Base-by-base conservation (phyloP, 129 eudicot species). In the Chrysanthemum seticuspe region DNA sequence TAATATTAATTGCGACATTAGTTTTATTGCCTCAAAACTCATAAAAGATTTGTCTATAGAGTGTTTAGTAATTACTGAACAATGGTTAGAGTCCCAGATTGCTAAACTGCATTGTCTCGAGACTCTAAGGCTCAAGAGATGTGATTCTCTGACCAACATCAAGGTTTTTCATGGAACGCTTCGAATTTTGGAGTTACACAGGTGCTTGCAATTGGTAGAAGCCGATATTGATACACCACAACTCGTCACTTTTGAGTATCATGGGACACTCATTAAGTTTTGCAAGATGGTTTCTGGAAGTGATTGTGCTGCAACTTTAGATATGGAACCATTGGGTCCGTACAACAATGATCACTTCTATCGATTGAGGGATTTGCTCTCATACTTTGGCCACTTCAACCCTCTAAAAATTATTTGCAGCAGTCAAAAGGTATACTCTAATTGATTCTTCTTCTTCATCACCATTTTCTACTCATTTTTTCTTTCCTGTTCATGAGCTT, bases 341-440 rank as follows among this genome's bases (percentile, higher is more conserved):
- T 45, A 55, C 10, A 49, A 25, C 62, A 27, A 60, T 47, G 76
- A 12, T 14, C 10, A 52, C 5, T 45, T 62, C 53, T 48, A 58
- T 62, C 53, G 61, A 70, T 75, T 76, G 77, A 12, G 67, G 55
- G 18, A 63, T 8, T 3, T 80, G 76, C 84, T 80, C 53, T 80
- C 84, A 15, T 80, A 52, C 13, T 80, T 80, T 55, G 76, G 80
- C 70, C 61, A 74, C 19, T 68, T 67, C 76, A 52, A 69, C 8
- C 25, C 64, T 31, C 54, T 80, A 63, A 80, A 47, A 16, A 27
- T 80, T 27, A 55, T 54, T 51, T 80, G 77, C 77, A 47, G 10
- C 48, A 52, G 6, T 19, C 27, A 47, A 1, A 62, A 62, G 83
- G 83, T 80, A 74, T 15, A n/a, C 12, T 14, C 8, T 59, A 23